These are phyloP conservation scores for Delitschia confertaspora DNA, from an alignment of 495 filamentous ascomycete genomes.

Conservation along the genomic window DNA sequence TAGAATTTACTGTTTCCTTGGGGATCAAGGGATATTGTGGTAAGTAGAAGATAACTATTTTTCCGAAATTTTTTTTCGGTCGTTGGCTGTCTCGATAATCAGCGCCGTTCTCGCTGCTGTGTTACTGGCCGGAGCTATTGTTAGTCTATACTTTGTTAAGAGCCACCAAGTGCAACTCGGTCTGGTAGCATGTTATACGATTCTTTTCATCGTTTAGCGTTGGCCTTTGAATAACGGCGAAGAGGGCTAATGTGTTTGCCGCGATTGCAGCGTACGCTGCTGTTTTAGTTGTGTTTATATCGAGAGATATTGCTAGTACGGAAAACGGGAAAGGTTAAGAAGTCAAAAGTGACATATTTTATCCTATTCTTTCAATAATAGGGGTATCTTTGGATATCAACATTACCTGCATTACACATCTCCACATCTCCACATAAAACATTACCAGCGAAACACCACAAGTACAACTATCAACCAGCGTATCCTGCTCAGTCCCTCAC, in stretches of 20 bases:
- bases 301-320: too few relatives aligned
- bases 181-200: conserved; percentile 8
- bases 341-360: too few relatives aligned
- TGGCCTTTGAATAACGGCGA: conserved; percentile 5
- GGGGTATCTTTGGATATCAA: too few relatives aligned
- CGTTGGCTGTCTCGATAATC: background rate
- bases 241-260: conserved; percentile 10
- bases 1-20: too few relatives aligned
- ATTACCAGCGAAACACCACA: too few relatives aligned
- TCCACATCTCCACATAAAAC: too few relatives aligned
- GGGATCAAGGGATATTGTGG: too few relatives aligned
- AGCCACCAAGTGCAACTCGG: conserved; percentile 6
- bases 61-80: conserved; percentile 5
- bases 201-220: conserved; percentile 10
- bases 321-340: too few relatives aligned
- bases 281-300: conserved; percentile 12
- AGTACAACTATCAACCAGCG: too few relatives aligned
- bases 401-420: too few relatives aligned
- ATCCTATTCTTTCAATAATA: too few relatives aligned
- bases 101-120: conserved; percentile 2
- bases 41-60: too few relatives aligned
- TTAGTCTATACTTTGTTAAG: conserved; percentile 6
- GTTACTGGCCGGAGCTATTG: conserved; percentile 9
- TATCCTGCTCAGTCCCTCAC: background rate
- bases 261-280: conserved; percentile 13